Conservation (phyloP, 148 eudicot species). For the Camellia sinensis region DNA sequence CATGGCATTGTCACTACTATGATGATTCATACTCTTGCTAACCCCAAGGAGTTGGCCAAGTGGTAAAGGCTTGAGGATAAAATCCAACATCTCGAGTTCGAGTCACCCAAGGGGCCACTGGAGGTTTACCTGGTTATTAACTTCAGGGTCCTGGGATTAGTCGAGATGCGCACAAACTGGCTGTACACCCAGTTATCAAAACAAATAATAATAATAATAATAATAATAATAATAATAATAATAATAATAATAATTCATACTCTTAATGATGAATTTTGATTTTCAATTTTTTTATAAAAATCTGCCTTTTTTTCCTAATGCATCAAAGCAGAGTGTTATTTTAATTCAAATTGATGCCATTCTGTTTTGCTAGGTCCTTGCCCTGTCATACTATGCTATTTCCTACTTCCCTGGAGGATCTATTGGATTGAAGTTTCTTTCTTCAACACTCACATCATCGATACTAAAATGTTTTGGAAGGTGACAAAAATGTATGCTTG, state of each 20-base stretch:
- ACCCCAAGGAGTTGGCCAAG: no score
- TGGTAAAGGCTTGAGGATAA: no score
- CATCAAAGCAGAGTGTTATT: not conserved
- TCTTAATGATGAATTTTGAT: not conserved
- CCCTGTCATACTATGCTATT: constrained; percentile 52
- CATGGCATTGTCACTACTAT: not conserved
- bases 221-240: not conserved
- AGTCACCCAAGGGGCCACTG: no score
- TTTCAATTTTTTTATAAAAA: no score
- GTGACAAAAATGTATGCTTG: constrained; percentile 24
- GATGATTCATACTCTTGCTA: not conserved
- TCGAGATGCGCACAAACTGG: no score
- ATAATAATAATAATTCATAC: not conserved
- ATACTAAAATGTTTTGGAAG: constrained; percentile 53
- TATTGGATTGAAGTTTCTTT: constrained; percentile 49
- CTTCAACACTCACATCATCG: constrained; percentile 47
- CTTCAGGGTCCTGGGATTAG: no score
- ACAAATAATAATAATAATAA: no score
- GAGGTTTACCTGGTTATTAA: no score
- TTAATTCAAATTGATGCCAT: not conserved
- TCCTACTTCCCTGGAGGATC: constrained; percentile 71
- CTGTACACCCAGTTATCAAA: no score
- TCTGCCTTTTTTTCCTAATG: not conserved
- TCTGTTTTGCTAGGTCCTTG: constrained; percentile 40
- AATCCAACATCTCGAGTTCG: no score